These are phyloP conservation scores for Yarrowia porcina DNA, from an alignment of 805 yeast species.

Conservation along the genomic window DNA sequence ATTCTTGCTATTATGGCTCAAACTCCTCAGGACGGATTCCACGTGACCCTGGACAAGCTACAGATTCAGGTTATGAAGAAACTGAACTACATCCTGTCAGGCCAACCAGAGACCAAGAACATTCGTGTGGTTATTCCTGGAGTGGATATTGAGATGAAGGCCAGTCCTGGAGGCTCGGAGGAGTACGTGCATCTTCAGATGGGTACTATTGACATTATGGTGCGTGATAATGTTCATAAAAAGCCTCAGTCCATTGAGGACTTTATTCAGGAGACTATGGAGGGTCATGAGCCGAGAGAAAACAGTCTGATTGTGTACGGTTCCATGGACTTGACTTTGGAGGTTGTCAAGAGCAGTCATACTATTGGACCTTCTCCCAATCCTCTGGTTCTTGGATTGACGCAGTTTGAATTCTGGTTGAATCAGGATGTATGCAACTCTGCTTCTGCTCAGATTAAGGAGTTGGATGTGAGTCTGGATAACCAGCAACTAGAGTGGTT, in stretches of 20 bases:
- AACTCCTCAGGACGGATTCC: constrained; percentile 43
- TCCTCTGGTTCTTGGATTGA: constrained; percentile 36
- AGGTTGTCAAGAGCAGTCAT: constrained; percentile 15
- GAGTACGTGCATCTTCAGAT: constrained; percentile 30
- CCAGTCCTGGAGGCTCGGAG: constrained; percentile 3
- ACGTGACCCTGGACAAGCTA: constrained; percentile 57
- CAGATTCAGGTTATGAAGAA: constrained; percentile 57
- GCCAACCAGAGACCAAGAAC: constrained; percentile 42
- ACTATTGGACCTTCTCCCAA: constrained; percentile 16
- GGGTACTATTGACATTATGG: constrained; percentile 28
- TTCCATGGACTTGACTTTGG: constrained; percentile 14
- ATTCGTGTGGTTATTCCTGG: constrained; percentile 50
- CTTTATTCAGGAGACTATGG: constrained; percentile 27
- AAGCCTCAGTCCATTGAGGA: constrained; percentile 28
- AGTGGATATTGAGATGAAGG: constrained; percentile 38
- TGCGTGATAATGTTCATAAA: constrained; percentile 27
- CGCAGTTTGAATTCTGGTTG: constrained; percentile 40
- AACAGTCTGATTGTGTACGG: neutral
- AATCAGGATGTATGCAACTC: constrained; percentile 29
- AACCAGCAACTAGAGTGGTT: constrained; percentile 41
- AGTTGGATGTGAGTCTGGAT: constrained; percentile 37
- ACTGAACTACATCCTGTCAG: constrained; percentile 35
- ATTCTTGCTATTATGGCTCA: constrained; percentile 42
- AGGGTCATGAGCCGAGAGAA: constrained; percentile 2
- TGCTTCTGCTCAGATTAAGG: constrained; percentile 34